A percentile compares a stretch with the other conserved stretches of the same genome.
Evolutionary conservation across 306 rosid species (phyloP).

Genomic region (Alnus rubra): DNA sequence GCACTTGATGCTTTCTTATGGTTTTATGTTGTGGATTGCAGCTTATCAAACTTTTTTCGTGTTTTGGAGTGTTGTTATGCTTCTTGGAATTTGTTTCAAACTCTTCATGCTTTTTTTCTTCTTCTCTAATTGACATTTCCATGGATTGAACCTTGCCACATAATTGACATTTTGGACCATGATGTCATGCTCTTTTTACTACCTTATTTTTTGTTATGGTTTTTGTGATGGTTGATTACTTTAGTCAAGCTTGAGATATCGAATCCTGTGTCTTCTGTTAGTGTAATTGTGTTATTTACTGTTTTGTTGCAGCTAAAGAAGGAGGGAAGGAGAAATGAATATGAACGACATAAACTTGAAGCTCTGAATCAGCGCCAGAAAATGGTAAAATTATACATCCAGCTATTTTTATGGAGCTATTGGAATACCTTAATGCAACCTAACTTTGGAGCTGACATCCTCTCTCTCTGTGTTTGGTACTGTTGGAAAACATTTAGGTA

Average conservation of each 20-base stretch:
- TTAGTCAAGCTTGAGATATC: neutral
- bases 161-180: neutral
- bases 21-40: neutral
- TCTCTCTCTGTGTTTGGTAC: neutral
- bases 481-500: neutral
- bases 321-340: constrained; percentile 82
- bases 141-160: constrained; percentile 1
- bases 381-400: constrained; percentile 39
- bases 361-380: constrained; percentile 78
- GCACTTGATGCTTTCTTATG: neutral
- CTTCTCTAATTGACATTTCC: neutral
- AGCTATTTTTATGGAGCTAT: constrained; percentile 10
- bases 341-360: constrained; percentile 78
- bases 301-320: constrained; percentile 61
- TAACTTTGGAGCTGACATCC: neutral
- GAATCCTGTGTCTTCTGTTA: neutral
- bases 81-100: neutral
- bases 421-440: neutral
- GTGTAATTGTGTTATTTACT: constrained; percentile 3
- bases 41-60: neutral
- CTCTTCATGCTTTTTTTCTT: neutral
- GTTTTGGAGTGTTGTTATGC: neutral
- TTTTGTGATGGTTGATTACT: neutral
- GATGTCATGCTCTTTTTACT: neutral
- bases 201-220: neutral